Conservation (phyloP, 345 rosid species). For the Alliaria petiolata region DNA sequence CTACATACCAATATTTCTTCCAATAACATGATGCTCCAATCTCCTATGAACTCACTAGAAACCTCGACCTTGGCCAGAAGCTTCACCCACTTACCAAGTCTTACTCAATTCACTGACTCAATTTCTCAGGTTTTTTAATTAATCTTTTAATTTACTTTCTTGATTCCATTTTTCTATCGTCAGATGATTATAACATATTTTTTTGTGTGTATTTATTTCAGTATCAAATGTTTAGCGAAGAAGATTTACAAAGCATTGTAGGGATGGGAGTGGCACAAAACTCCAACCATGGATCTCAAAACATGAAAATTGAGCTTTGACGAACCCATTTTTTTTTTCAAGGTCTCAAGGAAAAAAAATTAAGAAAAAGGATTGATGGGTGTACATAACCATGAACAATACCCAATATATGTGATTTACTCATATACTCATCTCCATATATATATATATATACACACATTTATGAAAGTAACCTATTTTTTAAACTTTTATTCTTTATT, state of each 20-base stretch:
- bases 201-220: constrained; percentile 19
- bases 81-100: constrained; percentile 45
- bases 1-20: constrained; percentile 36
- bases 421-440: constrained; percentile 22
- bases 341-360: constrained; percentile 27
- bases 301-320: constrained; percentile 60
- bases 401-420: constrained; percentile 10
- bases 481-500: not conserved
- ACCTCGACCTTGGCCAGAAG: constrained; percentile 15
- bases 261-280: constrained; percentile 76
- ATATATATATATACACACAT: constrained; percentile 1
- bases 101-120: constrained; percentile 43
- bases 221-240: constrained; percentile 59
- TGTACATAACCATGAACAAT: constrained; percentile 38
- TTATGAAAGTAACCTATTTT: not conserved
- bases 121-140: constrained; percentile 43
- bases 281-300: constrained; percentile 36
- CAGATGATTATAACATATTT: not conserved
- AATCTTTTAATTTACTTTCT: not conserved
- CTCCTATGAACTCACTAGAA: constrained; percentile 36
- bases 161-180: not conserved
- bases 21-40: constrained; percentile 30
- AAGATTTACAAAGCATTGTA: constrained; percentile 78
- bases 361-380: constrained; percentile 28
- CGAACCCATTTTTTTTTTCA: not conserved